Evolutionary conservation across 352 stramenopile genomes (phyloP), one percentile per base, ranked within the genome.

Genomic region (Phytophthora chlamydospora): DNA sequence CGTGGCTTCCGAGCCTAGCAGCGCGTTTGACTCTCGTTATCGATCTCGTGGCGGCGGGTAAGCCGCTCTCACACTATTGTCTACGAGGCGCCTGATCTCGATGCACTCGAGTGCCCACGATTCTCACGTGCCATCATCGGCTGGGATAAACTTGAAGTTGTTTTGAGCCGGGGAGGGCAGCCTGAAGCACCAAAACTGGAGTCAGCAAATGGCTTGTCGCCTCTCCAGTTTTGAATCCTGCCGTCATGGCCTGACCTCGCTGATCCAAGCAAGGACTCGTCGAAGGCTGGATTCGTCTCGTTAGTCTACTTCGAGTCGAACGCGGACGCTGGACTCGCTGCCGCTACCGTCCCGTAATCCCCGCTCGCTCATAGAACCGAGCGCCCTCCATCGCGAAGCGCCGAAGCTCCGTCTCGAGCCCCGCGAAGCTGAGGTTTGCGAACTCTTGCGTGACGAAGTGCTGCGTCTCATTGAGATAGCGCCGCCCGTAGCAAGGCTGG

Each of bases 401-500:
- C 3, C 71, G 65, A 16, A 83, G 55, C n/a, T 65, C 35, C 6
- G 44, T 66, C 62, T 84, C 75, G 0, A 81, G 63, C 0, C 53
- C 44, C 0, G 58, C 48, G 24, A 66, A 81, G n/a, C 55, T 66
- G 32, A 78, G 44, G 11, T 68, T 62, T n/a, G 45, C 46, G 27
- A 84, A 71, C 29, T 64, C 43, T n/a, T 73, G 58, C 10, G 53
- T 48, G 19, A 61, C 49, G n/a, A 84, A 84, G 48, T 80, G 69
- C 31, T 67, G 51, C 12, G 65, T 63, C 38, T 75, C 47, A 49
- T 59, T 57, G n/a, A 72, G 52, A 9, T 71, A 61, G 8, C 60
- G 65, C 36, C 70, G 71, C 31, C 80, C 80, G 57, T 88, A 89
- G 58, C 80, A 90, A 51, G 63, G 80, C 65, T 87, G 80, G 4